Percentiles rank a stretch among this genome's conserved stretches.
These are phyloP conservation scores for Solanum medicagineum DNA, from an alignment of 257 asterid species.

Conservation along the genomic window DNA sequence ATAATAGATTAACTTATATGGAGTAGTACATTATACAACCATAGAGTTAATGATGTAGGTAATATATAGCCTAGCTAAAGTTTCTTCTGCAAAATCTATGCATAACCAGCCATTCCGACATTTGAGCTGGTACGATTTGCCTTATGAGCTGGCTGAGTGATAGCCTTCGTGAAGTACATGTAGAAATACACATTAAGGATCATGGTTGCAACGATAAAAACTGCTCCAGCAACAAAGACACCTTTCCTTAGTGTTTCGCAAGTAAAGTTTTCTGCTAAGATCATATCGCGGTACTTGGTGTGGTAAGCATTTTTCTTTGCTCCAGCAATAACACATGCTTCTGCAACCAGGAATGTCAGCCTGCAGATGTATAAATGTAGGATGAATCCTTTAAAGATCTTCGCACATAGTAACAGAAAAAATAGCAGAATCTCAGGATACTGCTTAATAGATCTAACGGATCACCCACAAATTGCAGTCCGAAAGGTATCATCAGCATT, in stretches of 20 bases:
- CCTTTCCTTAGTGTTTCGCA: constrained; percentile 79
- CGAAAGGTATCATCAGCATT: background rate
- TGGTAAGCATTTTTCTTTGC: constrained; percentile 69
- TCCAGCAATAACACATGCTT: constrained; percentile 71
- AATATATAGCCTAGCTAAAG: background rate
- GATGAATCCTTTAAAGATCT: background rate
- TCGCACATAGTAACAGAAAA: background rate
- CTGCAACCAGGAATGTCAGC: constrained; percentile 67
- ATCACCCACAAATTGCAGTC: background rate
- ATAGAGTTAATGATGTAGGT: background rate
- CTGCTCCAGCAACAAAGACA: constrained; percentile 88
- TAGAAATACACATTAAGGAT: constrained; percentile 58
- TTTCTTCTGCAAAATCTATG: constrained; percentile 14
- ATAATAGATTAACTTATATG: background rate
- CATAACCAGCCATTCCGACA: constrained; percentile 50
- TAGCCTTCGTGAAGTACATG: constrained; percentile 70
- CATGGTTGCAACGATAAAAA: constrained; percentile 71
- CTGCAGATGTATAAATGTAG: constrained; percentile 18
- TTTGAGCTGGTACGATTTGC: constrained; percentile 29
- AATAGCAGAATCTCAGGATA: background rate
- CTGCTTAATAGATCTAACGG: background rate
- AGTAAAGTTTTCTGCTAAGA: constrained; percentile 51
- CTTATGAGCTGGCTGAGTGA: constrained; percentile 46
- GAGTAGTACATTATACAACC: background rate
- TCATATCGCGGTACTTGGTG: constrained; percentile 55